Evolutionary conservation across 306 rosid species (phyloP).

Genomic region (Quercus rubra): DNA sequence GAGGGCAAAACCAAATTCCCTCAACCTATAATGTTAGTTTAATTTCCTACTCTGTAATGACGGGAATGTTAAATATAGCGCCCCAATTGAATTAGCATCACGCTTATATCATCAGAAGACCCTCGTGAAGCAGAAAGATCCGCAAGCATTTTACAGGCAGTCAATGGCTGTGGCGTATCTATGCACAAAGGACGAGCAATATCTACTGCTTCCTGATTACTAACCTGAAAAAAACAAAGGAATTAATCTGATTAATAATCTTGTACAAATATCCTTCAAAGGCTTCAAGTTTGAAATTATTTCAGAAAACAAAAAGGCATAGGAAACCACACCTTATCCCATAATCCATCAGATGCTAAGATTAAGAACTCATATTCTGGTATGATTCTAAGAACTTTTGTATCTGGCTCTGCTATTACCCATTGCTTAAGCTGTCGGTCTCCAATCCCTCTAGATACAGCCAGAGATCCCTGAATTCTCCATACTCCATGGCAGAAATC

Average conservation of each 20-base stretch:
- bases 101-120: conserved; percentile 80
- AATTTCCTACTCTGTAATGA: conserved; percentile 8
- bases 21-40: conserved; percentile 1
- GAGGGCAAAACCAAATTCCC: background rate
- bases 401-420: conserved; percentile 93
- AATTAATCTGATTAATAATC: conserved; percentile 7
- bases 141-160: conserved; percentile 83
- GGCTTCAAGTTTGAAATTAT: background rate
- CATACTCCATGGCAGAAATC: conserved; percentile 81
- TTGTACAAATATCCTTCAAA: background rate
- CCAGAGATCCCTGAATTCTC: conserved; percentile 91
- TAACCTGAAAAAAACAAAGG: conserved; percentile 51
- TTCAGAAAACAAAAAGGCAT: background rate
- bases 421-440: conserved; percentile 73
- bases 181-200: conserved; percentile 51
- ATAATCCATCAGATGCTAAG: conserved; percentile 92
- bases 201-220: conserved; percentile 91
- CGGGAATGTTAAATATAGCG: conserved; percentile 38
- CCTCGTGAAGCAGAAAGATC: conserved; percentile 74
- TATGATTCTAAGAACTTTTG: conserved; percentile 53
- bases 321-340: conserved; percentile 77
- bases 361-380: conserved; percentile 77
- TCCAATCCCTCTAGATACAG: conserved; percentile 88
- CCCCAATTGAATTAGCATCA: conserved; percentile 64
- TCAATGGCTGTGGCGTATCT: conserved; percentile 40